Conservation (phyloP, 106 monocot genomes). For the Chionographis japonica region DNA sequence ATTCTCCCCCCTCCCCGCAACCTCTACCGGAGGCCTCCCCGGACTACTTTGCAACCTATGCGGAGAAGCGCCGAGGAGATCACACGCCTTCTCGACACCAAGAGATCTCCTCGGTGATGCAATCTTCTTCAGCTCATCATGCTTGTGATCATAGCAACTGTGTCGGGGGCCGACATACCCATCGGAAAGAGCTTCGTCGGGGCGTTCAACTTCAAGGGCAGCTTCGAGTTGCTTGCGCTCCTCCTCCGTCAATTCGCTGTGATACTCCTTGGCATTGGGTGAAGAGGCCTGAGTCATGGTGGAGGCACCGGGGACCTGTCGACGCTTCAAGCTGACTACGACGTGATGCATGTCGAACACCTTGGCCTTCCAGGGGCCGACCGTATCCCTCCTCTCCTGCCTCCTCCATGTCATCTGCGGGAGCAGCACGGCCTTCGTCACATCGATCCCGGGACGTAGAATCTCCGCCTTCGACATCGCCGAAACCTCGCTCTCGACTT, state of each 20-base stretch:
- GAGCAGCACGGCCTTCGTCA: constrained; percentile 39
- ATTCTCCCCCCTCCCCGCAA: constrained; percentile 9
- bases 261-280: constrained; percentile 16
- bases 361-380: constrained; percentile 58
- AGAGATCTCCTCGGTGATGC: constrained; percentile 17
- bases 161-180: constrained; percentile 8
- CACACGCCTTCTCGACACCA: constrained; percentile 22
- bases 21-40: constrained; percentile 23
- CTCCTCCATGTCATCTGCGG: constrained; percentile 49
- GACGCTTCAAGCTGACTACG: constrained; percentile 47
- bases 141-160: constrained; percentile 9
- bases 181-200: no score
- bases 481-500: constrained; percentile 38
- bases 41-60: not conserved
- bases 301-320: constrained; percentile 35
- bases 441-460: constrained; percentile 51
- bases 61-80: constrained; percentile 30
- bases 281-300: constrained; percentile 10
- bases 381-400: constrained; percentile 46
- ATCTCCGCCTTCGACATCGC: constrained; percentile 35
- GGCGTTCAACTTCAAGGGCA: no score
- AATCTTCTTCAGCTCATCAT: constrained; percentile 20
- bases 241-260: constrained; percentile 22
- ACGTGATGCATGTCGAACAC: constrained; percentile 62
- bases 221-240: constrained; percentile 11